Evolutionary conservation across 179 eudicot species (phyloP), one percentile per base, ranked within the genome.

Genomic region (Carnegiea gigantea): DNA sequence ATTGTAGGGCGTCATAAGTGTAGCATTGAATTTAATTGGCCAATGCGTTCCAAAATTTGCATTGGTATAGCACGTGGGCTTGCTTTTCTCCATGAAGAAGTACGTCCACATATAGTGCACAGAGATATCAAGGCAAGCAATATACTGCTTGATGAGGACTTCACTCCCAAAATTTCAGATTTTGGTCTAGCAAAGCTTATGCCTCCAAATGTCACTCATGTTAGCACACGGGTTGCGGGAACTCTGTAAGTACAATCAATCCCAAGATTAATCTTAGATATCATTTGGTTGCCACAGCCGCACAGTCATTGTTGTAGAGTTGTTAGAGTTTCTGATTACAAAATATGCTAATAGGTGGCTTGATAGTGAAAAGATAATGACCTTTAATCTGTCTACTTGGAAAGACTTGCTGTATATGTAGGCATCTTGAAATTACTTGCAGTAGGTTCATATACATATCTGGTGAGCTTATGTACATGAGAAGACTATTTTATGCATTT

Each of bases 121-220:
- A 83, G 98, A 76, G 98, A 94, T 75, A 93, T 89, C 38, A 92
- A 92, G 83, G 94, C 94, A 46, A 91, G 97, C 88, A 92, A 91
- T 88, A 91, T 92, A 75, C 85, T 92, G 57, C 91, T 92, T 18
- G 94, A 92, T 79, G 82, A 82, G 78, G 91, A 92, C 76, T 83
- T 91, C 77, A 84, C 85, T 9, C 92, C 98, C 8, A 94, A 88
- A 71, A 94, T 94, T 23, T 80, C 98, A 12, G 97, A 94, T 84
- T 94, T 94, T 82, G 95, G 98, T 82, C 89, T 94, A 15, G 97
- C 98, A 9, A 94, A 93, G 84, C 93, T 93, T 80, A 85, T 93
- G 85, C 98, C 98, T 1, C 79, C 89, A 48, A 87, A 90, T 75
- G 81, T 82, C 79, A 92, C 93, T 84, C 97, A 91, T 86, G 88